Evolutionary conservation across 2,329 filamentous ascomycete genomes (phyloP), one percentile per base, ranked within the genome.

Genomic region (Fusarium mundagurra): DNA sequence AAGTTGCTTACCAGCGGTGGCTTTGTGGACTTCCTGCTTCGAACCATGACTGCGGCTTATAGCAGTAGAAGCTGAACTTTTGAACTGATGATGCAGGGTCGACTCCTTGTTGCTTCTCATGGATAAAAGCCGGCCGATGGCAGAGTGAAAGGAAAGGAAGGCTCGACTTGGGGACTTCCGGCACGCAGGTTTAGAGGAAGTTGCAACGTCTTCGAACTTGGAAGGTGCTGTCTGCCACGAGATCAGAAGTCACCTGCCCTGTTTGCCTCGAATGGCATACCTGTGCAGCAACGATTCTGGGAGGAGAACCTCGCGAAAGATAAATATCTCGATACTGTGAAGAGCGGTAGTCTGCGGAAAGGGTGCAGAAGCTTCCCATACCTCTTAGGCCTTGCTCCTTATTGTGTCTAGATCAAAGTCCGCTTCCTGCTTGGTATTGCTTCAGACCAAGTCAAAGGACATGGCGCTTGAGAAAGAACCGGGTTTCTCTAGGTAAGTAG

Each of bases 1-100:
- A 27, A 45, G 45, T 45, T 44, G 72, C 76, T 73, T 73, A 78
- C 76, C 71, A 55, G 54, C 44, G 48, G 47, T 34, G 59, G 33
- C 39, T 62, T 68, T 34, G 45, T 57, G 17, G 54, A 53, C 71
- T 76, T 77, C 74, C 62, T 78, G 67, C 66, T 73, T 73, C 64
- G 71, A 60, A 54, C 57, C 72, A 78, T 78, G n/a, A 24, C 44
- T 71, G 48, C 24, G 45, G 55, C 41, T 43, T 39, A 27, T 31
- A 61, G 51, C 31, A 70, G 53, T 38, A 64, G 55, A 64, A 20
- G 13, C 31, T 45, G 38, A 13, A 29, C 39, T 29, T 22, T 57
- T 7, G 53, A 48, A 36, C 53, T 31, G 22, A 29, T 22, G 29
- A 53, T 38, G 50, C 67, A 66, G 41, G 61, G 24, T 33, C 45